These are phyloP conservation scores for Boletus sp. DNA, from an alignment of 768 basidiomycete genomes.

Conservation along the genomic window DNA sequence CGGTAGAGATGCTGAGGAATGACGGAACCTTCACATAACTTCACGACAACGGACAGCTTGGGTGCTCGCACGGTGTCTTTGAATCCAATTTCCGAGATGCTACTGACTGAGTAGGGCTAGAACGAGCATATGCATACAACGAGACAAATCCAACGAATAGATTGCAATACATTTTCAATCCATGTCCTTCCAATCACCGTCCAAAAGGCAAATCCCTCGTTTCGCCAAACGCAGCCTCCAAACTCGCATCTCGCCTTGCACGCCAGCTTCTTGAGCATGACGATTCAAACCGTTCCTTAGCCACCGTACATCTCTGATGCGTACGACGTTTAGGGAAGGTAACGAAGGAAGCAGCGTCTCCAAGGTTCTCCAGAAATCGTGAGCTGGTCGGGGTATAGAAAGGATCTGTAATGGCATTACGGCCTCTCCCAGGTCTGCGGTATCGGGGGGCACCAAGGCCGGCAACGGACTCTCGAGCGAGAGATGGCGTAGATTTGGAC, in stretches of 20 bases:
- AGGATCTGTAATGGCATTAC: conserved; percentile 52
- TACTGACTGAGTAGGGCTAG: conserved; percentile 6
- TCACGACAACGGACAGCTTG: too few relatives aligned
- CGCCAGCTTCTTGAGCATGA: conserved; percentile 67
- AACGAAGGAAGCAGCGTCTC: conserved; percentile 55
- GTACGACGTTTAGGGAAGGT: conserved; percentile 55
- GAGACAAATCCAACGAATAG: conserved; percentile 9
- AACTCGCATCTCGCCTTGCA: conserved; percentile 77
- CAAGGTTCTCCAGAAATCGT: conserved; percentile 55
- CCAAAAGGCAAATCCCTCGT: conserved; percentile 60
- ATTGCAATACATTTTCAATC: conserved; percentile 9
- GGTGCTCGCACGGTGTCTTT: too few relatives aligned
- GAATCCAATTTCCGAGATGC: background rate
- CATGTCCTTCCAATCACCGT: conserved; percentile 67
- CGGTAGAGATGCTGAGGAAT: conserved; percentile 23
- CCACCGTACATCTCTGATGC: conserved; percentile 72
- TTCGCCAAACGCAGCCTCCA: conserved; percentile 66
- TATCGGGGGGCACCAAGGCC: conserved; percentile 34
- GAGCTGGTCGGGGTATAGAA: conserved; percentile 71
- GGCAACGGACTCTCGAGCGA: conserved; percentile 74
- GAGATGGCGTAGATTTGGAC: conserved; percentile 62
- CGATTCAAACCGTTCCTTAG: conserved; percentile 62
- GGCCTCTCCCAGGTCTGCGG: conserved; percentile 30
- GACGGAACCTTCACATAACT: background rate
- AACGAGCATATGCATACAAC: conserved; percentile 1